Evolutionary conservation across 1,139 yeast species (phyloP).

Genomic region (Diutina pseudorugosa): DNA sequence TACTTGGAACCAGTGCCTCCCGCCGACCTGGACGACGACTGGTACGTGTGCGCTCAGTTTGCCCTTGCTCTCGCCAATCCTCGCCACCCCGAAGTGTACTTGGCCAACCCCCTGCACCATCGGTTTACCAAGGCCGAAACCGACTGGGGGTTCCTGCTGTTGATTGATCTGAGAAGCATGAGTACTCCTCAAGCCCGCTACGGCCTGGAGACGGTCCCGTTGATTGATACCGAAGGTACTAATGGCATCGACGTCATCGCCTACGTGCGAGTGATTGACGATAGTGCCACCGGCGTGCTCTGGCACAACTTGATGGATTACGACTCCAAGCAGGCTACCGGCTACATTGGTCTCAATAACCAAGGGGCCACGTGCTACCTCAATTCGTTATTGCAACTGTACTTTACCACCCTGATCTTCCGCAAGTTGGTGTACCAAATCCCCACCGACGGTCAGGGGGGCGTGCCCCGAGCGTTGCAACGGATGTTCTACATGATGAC

Average conservation of each 20-base stretch:
- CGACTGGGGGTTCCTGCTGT: conserved; percentile 93
- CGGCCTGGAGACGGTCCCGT: conserved; percentile 42
- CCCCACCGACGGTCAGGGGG: conserved; percentile 42
- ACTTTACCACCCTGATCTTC: conserved; percentile 74
- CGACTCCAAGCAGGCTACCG: conserved; percentile 79
- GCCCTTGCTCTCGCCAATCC: conserved; percentile 83
- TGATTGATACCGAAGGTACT: conserved; percentile 51
- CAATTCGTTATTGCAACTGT: conserved; percentile 82
- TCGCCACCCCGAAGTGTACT: conserved; percentile 32
- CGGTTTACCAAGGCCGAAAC: conserved; percentile 66
- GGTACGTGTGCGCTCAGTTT: conserved; percentile 90
- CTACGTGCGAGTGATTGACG: conserved; percentile 66
- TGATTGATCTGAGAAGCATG: conserved; percentile 48
- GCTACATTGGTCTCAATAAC: conserved; percentile 84
- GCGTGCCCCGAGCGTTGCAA: conserved; percentile 77
- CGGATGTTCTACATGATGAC: conserved; percentile 72
- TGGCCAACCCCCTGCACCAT: conserved; percentile 35
- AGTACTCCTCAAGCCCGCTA: conserved; percentile 17
- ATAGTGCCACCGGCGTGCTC: conserved; percentile 78
- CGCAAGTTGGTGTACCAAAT: conserved; percentile 80
- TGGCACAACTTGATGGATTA: conserved; percentile 85
- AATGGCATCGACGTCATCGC: neutral
- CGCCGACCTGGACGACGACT: conserved; percentile 20
- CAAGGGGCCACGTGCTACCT: conserved; percentile 98
- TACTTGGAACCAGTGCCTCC: conserved; percentile 52